A percentile compares a stretch with the other conserved stretches of the same genome.
Conservation (phyloP, 108 stramenopile species). For the Cyclotella choctawhatcheeana region DNA sequence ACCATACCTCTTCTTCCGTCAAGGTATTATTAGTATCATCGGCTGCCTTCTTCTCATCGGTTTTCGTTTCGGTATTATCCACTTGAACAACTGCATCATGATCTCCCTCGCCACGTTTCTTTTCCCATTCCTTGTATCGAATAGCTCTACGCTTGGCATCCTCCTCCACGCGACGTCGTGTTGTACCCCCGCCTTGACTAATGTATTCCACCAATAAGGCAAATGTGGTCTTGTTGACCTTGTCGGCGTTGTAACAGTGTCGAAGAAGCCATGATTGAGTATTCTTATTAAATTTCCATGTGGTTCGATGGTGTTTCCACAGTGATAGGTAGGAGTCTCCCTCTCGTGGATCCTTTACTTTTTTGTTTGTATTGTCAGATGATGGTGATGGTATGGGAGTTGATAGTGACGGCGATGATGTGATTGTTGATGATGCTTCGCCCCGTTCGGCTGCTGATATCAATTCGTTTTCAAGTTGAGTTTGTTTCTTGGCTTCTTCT, state of each 20-base stretch:
- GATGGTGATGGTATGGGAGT: background rate
- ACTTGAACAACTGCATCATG: slow-evolving; percentile 3
- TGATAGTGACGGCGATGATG: background rate
- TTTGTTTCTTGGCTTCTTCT: slow-evolving; percentile 30
- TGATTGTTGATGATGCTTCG: slow-evolving; percentile 8
- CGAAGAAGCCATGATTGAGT: slow-evolving; percentile 92
- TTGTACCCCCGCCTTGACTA: slow-evolving; percentile 57
- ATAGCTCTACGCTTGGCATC: slow-evolving; percentile 69
- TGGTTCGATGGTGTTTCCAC: slow-evolving; percentile 59
- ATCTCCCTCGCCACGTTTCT: slow-evolving; percentile 35
- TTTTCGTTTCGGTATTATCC: background rate
- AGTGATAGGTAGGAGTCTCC: slow-evolving; percentile 64
- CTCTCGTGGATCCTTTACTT: slow-evolving; percentile 68
- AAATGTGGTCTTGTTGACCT: slow-evolving; percentile 73
- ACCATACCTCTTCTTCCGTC: slow-evolving; percentile 61
- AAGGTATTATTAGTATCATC: slow-evolving; percentile 17
- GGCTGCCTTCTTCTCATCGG: background rate
- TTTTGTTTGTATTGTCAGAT: slow-evolving; percentile 10
- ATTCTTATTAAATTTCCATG: slow-evolving; percentile 96
- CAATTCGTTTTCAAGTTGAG: slow-evolving; percentile 20
- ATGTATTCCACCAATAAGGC: slow-evolving; percentile 70
- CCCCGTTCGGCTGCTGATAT: slow-evolving; percentile 4
- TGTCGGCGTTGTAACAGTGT: slow-evolving; percentile 89
- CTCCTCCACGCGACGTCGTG: slow-evolving; percentile 54
- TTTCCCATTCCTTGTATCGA: slow-evolving; percentile 79